Evolutionary conservation across 2,329 filamentous ascomycete species (phyloP), one percentile per base, ranked within the genome.

Genomic region (Berkeleyomyces rouxiae): DNA sequence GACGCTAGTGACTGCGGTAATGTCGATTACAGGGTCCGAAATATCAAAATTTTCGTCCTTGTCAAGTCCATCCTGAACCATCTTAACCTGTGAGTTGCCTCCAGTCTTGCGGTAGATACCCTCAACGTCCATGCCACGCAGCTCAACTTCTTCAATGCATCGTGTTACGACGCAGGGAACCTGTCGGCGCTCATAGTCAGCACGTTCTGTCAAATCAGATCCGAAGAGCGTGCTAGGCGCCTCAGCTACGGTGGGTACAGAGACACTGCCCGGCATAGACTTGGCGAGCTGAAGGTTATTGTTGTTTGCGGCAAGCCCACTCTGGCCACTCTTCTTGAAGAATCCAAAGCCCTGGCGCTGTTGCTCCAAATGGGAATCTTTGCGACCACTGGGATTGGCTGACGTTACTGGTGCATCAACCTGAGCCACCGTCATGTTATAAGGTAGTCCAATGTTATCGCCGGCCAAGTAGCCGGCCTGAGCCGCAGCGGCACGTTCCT

Each of bases 41-140:
- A 99, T 95, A 71, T 97, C 92, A 71, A 84, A 93, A 70, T 92
- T 88, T 67, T 87, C 82, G 64, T 82, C 86, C 72, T 85, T 86
- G 72, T 96, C 91, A 71, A 99, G 97, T 10, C 91, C 90, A 67
- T 91, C 88, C 70, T 92, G 89, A 68, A 99, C 88, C 69, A 82
- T 79, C 72, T 95, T 95, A 71, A 96, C 87, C 72, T 95, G 90
- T 7, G 88, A 90, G 69, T 87, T 90, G 67, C 91, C 93, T 63
- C 93, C 93, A 59, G 91, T 96, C 79, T 99, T 99, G 70, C 93
- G 85, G 76, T 99, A 99, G 68, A 99, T 95, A 66, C 93, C 93
- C 75, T 97, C 93, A 68, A 95, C 83, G 69, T 97, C 91, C 89
- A 99, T 96, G 74, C 92, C 93, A 71, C 93, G 85, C 31, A 93